Conservation (phyloP, 495 filamentous ascomycete genomes). For the Amorphotheca resinae region DNA sequence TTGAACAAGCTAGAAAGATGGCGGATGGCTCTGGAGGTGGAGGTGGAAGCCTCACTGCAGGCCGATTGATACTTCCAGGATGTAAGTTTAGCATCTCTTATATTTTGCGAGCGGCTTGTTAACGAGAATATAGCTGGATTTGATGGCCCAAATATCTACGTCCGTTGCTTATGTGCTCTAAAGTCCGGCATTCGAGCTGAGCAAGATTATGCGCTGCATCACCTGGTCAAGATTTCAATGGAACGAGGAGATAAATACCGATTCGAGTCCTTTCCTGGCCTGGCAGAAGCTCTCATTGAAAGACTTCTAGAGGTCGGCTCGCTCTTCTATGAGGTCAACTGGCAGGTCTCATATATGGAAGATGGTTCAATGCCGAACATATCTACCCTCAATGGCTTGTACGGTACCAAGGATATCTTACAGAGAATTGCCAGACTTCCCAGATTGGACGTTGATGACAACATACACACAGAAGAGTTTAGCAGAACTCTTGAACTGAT, state of each 20-base stretch:
- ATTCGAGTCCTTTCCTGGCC: conserved; percentile 79
- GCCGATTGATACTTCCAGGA: conserved; percentile 38
- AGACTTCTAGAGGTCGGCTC: conserved; percentile 62
- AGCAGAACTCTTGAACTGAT: conserved; percentile 58
- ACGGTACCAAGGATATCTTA: conserved; percentile 65
- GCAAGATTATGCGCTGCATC: conserved; percentile 78
- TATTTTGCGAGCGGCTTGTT: neutral
- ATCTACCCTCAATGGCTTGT: conserved; percentile 56
- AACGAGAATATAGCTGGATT: conserved; percentile 34
- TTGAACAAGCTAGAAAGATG: conserved; percentile 23
- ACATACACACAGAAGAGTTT: conserved; percentile 62
- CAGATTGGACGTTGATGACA: conserved; percentile 48
- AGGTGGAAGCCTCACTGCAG: neutral
- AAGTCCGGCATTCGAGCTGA: conserved; percentile 70
- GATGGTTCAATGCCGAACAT: conserved; percentile 36
- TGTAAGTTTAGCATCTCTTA: conserved; percentile 24
- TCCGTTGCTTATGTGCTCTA: conserved; percentile 66
- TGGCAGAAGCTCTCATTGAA: conserved; percentile 80
- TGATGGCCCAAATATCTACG: conserved; percentile 76
- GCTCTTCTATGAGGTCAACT: conserved; percentile 71
- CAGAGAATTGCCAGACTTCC: conserved; percentile 47
- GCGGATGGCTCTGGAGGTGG: neutral
- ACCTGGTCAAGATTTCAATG: conserved; percentile 89
- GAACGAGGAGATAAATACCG: conserved; percentile 92
- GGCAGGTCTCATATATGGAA: conserved; percentile 60